Conservation (phyloP, 129 eudicot genomes). For the Gnaphalium uliginosum region DNA sequence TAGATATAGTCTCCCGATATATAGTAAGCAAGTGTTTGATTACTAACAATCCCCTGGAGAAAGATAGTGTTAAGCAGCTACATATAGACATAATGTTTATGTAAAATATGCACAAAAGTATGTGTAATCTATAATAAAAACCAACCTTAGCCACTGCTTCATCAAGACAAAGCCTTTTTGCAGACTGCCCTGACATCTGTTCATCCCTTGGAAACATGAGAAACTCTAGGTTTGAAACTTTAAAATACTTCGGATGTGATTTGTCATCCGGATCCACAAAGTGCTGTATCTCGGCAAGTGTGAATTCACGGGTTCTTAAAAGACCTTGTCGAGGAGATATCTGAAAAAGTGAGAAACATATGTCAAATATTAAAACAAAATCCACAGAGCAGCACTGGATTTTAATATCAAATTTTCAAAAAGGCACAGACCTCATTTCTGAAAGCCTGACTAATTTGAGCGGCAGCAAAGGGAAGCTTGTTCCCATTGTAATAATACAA, state of each 20-base stretch:
- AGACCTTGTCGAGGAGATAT: slow-evolving; percentile 82
- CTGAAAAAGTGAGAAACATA: slow-evolving; percentile 29
- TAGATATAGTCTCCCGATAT: slow-evolving; percentile 69
- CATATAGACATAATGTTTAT: background rate
- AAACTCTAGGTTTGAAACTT: slow-evolving; percentile 55
- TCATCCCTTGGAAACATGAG: slow-evolving; percentile 75
- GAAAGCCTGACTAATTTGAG: slow-evolving; percentile 92
- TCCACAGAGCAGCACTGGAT: background rate
- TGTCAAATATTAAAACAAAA: background rate
- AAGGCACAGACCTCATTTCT: slow-evolving; percentile 73
- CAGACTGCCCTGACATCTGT: slow-evolving; percentile 59
- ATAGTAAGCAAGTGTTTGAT: slow-evolving; percentile 70
- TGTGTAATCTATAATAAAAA: background rate
- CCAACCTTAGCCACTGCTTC: slow-evolving; percentile 61
- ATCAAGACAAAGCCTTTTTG: slow-evolving; percentile 46
- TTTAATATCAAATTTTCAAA: slow-evolving; percentile 16
- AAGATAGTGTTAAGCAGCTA: background rate
- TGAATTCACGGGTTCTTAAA: slow-evolving; percentile 67
- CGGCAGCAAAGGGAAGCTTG: slow-evolving; percentile 98
- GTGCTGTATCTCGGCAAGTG: slow-evolving; percentile 68
- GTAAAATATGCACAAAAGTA: background rate
- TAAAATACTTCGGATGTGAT: slow-evolving; percentile 67
- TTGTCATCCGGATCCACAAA: slow-evolving; percentile 73
- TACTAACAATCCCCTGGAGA: slow-evolving; percentile 63
- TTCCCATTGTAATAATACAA: slow-evolving; percentile 88